Evolutionary conservation across 768 basidiomycete species (phyloP).

Genomic region (Termitomyces sp.): DNA sequence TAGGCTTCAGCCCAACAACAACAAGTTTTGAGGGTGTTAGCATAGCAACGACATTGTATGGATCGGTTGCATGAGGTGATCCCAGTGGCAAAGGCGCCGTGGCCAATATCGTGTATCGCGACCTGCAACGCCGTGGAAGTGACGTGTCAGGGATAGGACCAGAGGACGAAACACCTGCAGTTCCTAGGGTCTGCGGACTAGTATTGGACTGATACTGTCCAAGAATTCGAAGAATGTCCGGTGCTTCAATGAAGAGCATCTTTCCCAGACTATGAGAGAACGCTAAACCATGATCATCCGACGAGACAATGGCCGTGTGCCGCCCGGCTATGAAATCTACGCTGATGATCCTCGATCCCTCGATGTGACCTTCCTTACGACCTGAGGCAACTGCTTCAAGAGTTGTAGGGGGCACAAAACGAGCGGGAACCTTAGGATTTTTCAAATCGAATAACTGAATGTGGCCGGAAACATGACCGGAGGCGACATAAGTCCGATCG

Average conservation of each 20-base stretch:
- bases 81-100: constrained; percentile 85
- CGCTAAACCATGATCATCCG: constrained; percentile 87
- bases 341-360: constrained; percentile 74
- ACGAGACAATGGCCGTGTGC: constrained; percentile 89
- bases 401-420: constrained; percentile 69
- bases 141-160: constrained; percentile 19
- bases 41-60: constrained; percentile 77
- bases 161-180: constrained; percentile 11
- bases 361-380: constrained; percentile 81
- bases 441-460: constrained; percentile 85
- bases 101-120: constrained; percentile 67
- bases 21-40: constrained; percentile 90
- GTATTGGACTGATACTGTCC: constrained; percentile 79
- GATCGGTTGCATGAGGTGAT: constrained; percentile 73
- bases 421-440: constrained; percentile 62
- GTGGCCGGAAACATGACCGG: constrained; percentile 81
- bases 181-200: constrained; percentile 2
- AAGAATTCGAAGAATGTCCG: constrained; percentile 89
- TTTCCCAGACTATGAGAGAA: constrained; percentile 96
- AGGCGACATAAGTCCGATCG: constrained; percentile 90
- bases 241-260: constrained; percentile 91
- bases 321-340: constrained; percentile 87
- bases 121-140: constrained; percentile 42
- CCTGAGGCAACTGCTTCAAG: constrained; percentile 68
- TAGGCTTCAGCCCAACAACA: constrained; percentile 88